Conservation (phyloP, 805 yeast species). For the Candida schatavii region DNA sequence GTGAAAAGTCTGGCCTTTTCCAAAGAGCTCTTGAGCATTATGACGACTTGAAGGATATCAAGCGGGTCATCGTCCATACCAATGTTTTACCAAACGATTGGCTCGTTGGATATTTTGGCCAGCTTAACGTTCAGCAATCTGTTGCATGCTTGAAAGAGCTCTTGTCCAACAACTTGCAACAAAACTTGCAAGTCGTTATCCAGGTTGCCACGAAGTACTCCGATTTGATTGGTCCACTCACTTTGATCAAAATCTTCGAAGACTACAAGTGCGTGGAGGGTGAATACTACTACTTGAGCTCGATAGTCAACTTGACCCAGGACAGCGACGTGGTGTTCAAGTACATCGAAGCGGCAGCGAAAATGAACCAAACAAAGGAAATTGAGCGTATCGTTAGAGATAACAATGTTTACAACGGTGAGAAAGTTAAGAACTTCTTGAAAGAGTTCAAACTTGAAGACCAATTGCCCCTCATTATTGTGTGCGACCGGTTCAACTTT, state of each 20-base stretch:
- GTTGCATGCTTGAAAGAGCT: conserved; percentile 83
- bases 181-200: conserved; percentile 86
- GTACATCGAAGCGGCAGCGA: conserved; percentile 92
- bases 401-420: conserved; percentile 92
- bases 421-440: conserved; percentile 93
- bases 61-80: conserved; percentile 90
- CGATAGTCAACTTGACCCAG: conserved; percentile 89
- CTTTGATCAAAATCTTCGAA: conserved; percentile 87
- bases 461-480: conserved; percentile 93
- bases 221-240: conserved; percentile 83
- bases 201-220: conserved; percentile 97
- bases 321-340: conserved; percentile 95
- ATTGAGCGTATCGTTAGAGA: conserved; percentile 95
- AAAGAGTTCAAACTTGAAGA: conserved; percentile 93
- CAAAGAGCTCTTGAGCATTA: conserved; percentile 97
- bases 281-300: conserved; percentile 86
- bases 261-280: conserved; percentile 93
- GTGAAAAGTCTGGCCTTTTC: conserved; percentile 94
- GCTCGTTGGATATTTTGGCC: conserved; percentile 90
- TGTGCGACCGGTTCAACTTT: conserved; percentile 87
- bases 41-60: conserved; percentile 91
- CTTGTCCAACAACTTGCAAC: conserved; percentile 72
- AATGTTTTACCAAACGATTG: conserved; percentile 85
- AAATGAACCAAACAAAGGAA: conserved; percentile 85
- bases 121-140: conserved; percentile 90